Conservation (phyloP, 257 asterid genomes). For the Nicotiana knightiana region DNA sequence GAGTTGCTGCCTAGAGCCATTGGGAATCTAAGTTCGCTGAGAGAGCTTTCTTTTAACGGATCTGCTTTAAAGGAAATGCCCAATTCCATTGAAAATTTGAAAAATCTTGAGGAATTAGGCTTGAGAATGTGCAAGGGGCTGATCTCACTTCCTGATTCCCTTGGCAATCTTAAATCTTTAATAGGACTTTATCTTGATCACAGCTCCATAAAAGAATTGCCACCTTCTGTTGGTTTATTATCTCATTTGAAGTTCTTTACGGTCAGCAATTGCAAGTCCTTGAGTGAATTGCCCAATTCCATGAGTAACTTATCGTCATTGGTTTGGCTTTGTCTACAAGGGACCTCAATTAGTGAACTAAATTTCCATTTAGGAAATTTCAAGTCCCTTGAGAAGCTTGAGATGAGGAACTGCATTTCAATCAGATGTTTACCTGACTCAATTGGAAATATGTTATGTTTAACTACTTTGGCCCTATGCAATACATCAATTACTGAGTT, state of each 20-base stretch:
- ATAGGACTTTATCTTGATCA: slow-evolving; percentile 6
- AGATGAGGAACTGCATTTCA: slow-evolving; percentile 4
- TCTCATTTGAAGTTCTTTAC: slow-evolving; percentile 18
- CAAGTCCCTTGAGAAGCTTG: slow-evolving; percentile 20
- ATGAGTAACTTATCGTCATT: slow-evolving; percentile 15
- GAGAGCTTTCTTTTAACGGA: slow-evolving; percentile 13
- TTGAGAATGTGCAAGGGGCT: slow-evolving; percentile 21
- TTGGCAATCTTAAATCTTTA: slow-evolving; percentile 27
- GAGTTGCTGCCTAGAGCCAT: slow-evolving; percentile 17
- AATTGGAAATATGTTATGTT: slow-evolving; percentile 10
- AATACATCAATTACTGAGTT: slow-evolving; percentile 18
- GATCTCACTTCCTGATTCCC: slow-evolving; percentile 18
- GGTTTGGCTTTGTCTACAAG: slow-evolving; percentile 16
- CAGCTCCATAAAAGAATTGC: slow-evolving; percentile 19
- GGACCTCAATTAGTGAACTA: slow-evolving; percentile 12
- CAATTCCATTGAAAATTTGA: slow-evolving; percentile 17
- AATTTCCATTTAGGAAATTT: slow-evolving; percentile 12
- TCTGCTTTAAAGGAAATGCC: slow-evolving; percentile 24
- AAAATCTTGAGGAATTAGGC: slow-evolving; percentile 17
- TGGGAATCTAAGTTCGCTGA: slow-evolving; percentile 24
- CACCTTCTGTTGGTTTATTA: slow-evolving; percentile 23
- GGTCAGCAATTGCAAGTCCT: slow-evolving; percentile 13
- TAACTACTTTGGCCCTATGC: slow-evolving; percentile 16
- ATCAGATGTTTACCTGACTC: slow-evolving; percentile 22
- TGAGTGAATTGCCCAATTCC: slow-evolving; percentile 15